Evolutionary conservation across 805 yeast species (phyloP).

Genomic region (Zygosaccharomyces pseudorouxii): DNA sequence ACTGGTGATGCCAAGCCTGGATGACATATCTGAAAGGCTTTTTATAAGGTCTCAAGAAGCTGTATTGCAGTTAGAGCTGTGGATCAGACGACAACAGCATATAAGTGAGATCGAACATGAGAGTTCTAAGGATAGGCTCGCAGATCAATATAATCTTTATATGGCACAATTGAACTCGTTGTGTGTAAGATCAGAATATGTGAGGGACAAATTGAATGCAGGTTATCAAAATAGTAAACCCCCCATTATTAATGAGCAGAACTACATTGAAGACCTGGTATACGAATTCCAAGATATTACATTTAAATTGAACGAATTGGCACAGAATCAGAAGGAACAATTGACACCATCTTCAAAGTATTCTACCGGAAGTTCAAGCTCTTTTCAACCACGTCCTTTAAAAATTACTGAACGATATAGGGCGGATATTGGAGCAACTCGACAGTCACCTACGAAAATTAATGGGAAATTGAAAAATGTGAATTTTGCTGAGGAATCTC

Average conservation of each 20-base stretch:
- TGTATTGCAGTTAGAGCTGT: slow-evolving; percentile 27
- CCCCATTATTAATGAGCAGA: slow-evolving; percentile 9
- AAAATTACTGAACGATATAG: slow-evolving; percentile 23
- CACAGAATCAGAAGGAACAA: slow-evolving; percentile 9
- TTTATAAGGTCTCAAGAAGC: slow-evolving; percentile 31
- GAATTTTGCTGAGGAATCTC: background rate
- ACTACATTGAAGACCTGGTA: slow-evolving; percentile 23
- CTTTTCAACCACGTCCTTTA: slow-evolving; percentile 23
- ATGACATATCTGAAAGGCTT: slow-evolving; percentile 26
- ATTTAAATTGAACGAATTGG: slow-evolving; percentile 23
- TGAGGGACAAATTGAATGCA: slow-evolving; percentile 19
- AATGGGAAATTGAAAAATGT: slow-evolving; percentile 5
- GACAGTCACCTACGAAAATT: slow-evolving; percentile 12
- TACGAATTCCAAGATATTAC: slow-evolving; percentile 29
- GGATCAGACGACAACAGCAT: slow-evolving; percentile 27
- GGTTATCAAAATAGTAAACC: slow-evolving; percentile 7
- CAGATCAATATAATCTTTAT: slow-evolving; percentile 20
- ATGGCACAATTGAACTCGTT: slow-evolving; percentile 29
- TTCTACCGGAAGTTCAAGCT: slow-evolving; percentile 11
- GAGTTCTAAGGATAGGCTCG: slow-evolving; percentile 7
- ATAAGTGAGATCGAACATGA: slow-evolving; percentile 9
- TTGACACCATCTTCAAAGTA: slow-evolving; percentile 20
- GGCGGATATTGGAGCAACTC: slow-evolving; percentile 3
- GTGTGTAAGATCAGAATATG: slow-evolving; percentile 23
- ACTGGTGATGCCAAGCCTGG: slow-evolving; percentile 15